phyloP scores from a whole-genome alignment of 768 basidiomycete genomes.

The Gloeophyllum trabeum region DNA sequence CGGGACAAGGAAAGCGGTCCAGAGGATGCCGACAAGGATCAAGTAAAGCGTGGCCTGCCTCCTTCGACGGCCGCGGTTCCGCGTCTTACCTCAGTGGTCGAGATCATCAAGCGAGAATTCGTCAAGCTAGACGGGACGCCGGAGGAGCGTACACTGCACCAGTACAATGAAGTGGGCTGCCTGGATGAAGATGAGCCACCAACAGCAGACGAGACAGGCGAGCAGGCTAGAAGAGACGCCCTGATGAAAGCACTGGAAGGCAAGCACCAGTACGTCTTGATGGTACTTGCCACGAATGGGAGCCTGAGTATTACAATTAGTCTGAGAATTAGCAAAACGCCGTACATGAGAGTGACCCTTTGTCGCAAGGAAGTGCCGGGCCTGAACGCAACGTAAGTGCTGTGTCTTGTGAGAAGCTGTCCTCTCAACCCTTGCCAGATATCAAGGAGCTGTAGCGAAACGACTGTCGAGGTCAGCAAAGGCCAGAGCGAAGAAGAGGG shows the following conservation, averaged over 20 bases:
- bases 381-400: slow-evolving; percentile 40
- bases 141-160: slow-evolving; percentile 42
- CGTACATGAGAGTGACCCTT: slow-evolving; percentile 64
- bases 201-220: slow-evolving; percentile 22
- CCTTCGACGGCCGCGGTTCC: slow-evolving; percentile 34
- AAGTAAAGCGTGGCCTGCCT: slow-evolving; percentile 17
- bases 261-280: slow-evolving; percentile 40
- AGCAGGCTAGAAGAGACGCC: slow-evolving; percentile 12
- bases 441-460: slow-evolving; percentile 42
- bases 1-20: too few species aligned
- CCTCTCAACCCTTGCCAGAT: slow-evolving; percentile 23
- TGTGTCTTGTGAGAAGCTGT: too few species aligned
- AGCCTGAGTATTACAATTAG: too few species aligned
- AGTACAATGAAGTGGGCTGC: slow-evolving; percentile 63
- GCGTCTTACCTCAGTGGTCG: slow-evolving; percentile 64
- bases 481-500: slow-evolving; percentile 34
- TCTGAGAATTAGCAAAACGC: too few species aligned
- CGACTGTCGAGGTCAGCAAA: slow-evolving; percentile 49
- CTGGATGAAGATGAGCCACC: slow-evolving; percentile 28
- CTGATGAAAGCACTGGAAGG: slow-evolving; percentile 37
- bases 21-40: too few species aligned
- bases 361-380: slow-evolving; percentile 31
- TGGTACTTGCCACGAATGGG: too few species aligned
- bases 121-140: slow-evolving; percentile 36
- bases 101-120: slow-evolving; percentile 81